Evolutionary conservation across 345 rosid species (phyloP), one percentile per base, ranked within the genome.

Genomic region (Tarenaya hassleriana): DNA sequence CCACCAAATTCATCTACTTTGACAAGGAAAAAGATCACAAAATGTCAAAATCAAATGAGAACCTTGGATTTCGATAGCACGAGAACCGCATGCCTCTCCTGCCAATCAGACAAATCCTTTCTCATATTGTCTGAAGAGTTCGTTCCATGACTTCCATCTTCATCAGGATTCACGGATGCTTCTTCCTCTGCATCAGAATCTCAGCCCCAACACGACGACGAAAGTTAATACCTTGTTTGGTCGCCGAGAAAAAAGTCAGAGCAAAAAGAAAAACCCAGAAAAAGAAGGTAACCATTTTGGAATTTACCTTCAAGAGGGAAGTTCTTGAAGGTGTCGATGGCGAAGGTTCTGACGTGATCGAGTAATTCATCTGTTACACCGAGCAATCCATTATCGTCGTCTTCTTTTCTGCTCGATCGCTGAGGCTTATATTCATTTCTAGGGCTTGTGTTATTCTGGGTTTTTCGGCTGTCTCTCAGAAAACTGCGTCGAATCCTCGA

Each of bases 61-160:
- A 84, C 95, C 94, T 86, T 77, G 11, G 77, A 78, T 72, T 65
- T 82, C 7, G 83, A 76, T 21, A 90, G 80, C 6, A 74, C 75
- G 11, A 82, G 75, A 56, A 63, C 41, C 9, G 94, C 94, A 62
- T 90, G 97, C 17, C 62, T 73, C 70, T 82, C 82, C 63, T 84
- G 87, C 97, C 97, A 90, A 15, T 80, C 75, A 7, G 97, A 84
- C 32, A 86, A 82, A 51, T 86, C 94, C 63, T 66, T 69, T 37
- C 78, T 63, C 32, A 73, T 69, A 69, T 66, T 78, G 5, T 44
- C 77, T 5, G 75, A 60, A 1, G 72, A 67, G 48, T 61, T 46
- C 21, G 58, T 52, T 17, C 67, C 58, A 56, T 67, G 43, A 37
- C 44, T 76, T 45, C 60, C 78, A 44, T 60, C 81, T 16, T 59